A percentile compares a stretch with the other conserved stretches of the same genome.
phyloP scores from a whole-genome alignment of 805 yeast genomes.

The Jamesozyma rosinii region DNA sequence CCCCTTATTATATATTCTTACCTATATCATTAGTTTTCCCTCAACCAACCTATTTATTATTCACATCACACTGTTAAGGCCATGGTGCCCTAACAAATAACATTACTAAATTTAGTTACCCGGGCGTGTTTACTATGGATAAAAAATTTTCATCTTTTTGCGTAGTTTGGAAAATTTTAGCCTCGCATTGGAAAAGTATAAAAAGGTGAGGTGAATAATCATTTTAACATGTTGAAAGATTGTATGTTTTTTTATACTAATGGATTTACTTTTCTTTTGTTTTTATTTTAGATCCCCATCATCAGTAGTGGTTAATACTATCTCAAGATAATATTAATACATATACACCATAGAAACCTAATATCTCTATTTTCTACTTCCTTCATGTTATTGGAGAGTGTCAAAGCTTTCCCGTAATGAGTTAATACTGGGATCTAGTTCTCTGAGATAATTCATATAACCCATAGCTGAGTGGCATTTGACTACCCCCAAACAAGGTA shows the following conservation, averaged over 20 bases:
- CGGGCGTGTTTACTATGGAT: no score
- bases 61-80: not conserved
- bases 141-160: not conserved
- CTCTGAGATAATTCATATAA: constrained; percentile 23
- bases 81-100: not conserved
- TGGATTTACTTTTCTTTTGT: constrained; percentile 4
- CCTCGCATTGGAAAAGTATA: not conserved
- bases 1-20: not conserved
- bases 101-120: not conserved
- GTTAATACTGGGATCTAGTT: constrained; percentile 31
- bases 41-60: not conserved
- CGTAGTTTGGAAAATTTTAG: not conserved
- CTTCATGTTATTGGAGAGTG: constrained; percentile 5
- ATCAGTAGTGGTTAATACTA: constrained; percentile 37
- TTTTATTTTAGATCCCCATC: constrained; percentile 24
- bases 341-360: constrained; percentile 31
- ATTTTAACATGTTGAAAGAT: no score
- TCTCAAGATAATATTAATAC: constrained; percentile 35
- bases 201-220: not conserved
- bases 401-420: constrained; percentile 11
- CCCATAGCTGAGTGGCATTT: constrained; percentile 34
- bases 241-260: no score
- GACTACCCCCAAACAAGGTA: constrained; percentile 33
- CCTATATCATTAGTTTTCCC: not conserved
- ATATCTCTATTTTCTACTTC: constrained; percentile 23